Conservation (phyloP, 176 grass and related monocot species). For the Hordeum marinum region DNA sequence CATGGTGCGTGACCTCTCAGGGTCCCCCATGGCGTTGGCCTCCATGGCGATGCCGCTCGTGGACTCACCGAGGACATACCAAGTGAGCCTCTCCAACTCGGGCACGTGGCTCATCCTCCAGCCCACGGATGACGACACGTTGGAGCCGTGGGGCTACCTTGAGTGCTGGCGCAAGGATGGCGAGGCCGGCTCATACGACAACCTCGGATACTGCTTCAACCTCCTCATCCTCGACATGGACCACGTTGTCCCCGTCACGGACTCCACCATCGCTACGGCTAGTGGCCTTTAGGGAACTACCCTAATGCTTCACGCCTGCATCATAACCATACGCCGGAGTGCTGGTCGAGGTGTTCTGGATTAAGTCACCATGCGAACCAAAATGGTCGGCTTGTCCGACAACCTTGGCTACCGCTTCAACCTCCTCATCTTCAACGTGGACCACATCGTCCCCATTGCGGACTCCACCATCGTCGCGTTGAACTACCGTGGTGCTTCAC, state of each 20-base stretch:
- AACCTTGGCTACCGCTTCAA: no score
- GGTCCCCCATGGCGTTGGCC: constrained; percentile 77
- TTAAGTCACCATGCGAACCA: no score
- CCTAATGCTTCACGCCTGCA: no score
- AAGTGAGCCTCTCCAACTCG: constrained; percentile 79
- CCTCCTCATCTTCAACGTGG: no score
- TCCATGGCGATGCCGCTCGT: constrained; percentile 98
- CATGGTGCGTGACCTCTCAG: constrained; percentile 86
- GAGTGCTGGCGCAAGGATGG: constrained; percentile 90
- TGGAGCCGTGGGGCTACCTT: constrained; percentile 89
- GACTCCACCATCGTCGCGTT: no score
- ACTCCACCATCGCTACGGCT: constrained; percentile 45
- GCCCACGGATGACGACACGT: constrained; percentile 59
- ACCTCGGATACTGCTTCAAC: constrained; percentile 76
- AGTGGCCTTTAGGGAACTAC: no score
- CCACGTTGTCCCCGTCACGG: constrained; percentile 48
- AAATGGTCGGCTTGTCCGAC: no score
- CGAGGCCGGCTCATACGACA: constrained; percentile 48
- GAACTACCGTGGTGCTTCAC: no score
- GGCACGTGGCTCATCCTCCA: constrained; percentile 94
- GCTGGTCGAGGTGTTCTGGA: no score
- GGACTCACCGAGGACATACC: constrained; percentile 61
- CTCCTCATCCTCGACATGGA: constrained; percentile 54
- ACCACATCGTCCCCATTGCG: no score
- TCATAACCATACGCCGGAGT: no score